phyloP scores from a whole-genome alignment of 441 rosid species.

The Gossypium laxum region DNA sequence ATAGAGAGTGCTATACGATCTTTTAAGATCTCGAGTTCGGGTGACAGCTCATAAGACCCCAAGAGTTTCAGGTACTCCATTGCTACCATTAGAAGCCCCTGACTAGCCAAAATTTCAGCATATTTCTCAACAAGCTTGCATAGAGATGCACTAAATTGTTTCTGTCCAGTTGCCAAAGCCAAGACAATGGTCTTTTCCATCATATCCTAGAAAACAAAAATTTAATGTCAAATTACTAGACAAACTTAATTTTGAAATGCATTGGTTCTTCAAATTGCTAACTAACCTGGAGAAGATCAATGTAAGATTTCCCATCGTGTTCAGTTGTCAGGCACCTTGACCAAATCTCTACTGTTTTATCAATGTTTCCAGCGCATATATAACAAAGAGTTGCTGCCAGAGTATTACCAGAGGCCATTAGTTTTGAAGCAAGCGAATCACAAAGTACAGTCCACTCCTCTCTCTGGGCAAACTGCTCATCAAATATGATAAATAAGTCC shows the following conservation, averaged over 20 bases:
- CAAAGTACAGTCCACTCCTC: constrained; percentile 88
- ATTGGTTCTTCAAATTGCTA: not conserved
- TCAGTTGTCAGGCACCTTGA: constrained; percentile 65
- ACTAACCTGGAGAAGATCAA: constrained; percentile 18
- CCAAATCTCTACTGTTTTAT: constrained; percentile 96
- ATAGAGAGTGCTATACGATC: constrained; percentile 71
- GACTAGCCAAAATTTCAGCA: constrained; percentile 95
- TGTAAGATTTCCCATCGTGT: constrained; percentile 56
- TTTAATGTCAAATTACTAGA: constrained; percentile 6
- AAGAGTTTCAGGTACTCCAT: constrained; percentile 39
- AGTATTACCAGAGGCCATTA: constrained; percentile 65
- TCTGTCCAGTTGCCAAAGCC: constrained; percentile 93
- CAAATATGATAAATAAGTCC: constrained; percentile 13
- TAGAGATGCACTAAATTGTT: constrained; percentile 78
- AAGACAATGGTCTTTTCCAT: constrained; percentile 99
- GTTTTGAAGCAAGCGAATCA: constrained; percentile 71
- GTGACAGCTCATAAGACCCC: constrained; percentile 51
- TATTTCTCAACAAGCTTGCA: constrained; percentile 97
- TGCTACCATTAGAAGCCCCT: constrained; percentile 67
- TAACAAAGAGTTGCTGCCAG: constrained; percentile 88
- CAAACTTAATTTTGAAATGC: not conserved
- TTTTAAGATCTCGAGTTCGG: constrained; percentile 72
- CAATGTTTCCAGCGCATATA: constrained; percentile 92
- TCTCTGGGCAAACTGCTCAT: constrained; percentile 76
- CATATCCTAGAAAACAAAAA: constrained; percentile 56